Base-by-base conservation (phyloP, 2,329 filamentous ascomycete genomes). In the Proliferodiscus dingleyae region DNA sequence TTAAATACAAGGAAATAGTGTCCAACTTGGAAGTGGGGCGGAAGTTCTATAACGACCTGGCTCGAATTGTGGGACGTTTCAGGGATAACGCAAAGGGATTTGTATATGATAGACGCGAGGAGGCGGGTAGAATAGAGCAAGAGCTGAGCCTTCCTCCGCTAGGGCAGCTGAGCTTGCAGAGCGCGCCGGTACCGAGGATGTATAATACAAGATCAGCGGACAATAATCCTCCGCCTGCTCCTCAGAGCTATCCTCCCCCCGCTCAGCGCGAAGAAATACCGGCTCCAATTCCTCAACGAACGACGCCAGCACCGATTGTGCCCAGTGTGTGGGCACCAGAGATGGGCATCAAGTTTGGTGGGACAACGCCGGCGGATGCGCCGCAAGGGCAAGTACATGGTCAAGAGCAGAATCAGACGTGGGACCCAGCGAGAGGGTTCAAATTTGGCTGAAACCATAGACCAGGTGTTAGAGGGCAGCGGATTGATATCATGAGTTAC, bases 41-140 rank as follows among this genome's bases (percentile, higher is more conserved):
- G 43, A 96, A 93, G 64, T 98, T 98, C 64, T 98, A 97, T 71
- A 98, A 98, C 57, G 90, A 97, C 61, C 75, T 98, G 4, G 87
- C 86, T 37, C 87, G 85, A 66, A 89, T 97, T 51, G 87, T 95
- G 1, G 84, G 81, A 1, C 75, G 83, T 8, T 97, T 96, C 64
- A 76, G 89, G 15, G 91, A 96, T 55, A 86, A 87, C 28, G 83
- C 82, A 47, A 79, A 79, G 54, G 78, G 76, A 2, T 97, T 94
- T 74, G 85, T 86, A 1, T 84, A 89, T 22, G 80, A 89, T 61
- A 75, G 93, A 42, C 78, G 89, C 41, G 80, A 85, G 53, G 91
- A 97, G 58, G 89, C 89, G 0, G 79, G 83, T 54, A 79, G 81
- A 43, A 65, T 95, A 26, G 89, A 95, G 66, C 77, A 80, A 84